Evolutionary conservation across 257 asterid genomes (phyloP), one percentile per base, ranked within the genome.

Genomic region (Anisodus acutangulus): DNA sequence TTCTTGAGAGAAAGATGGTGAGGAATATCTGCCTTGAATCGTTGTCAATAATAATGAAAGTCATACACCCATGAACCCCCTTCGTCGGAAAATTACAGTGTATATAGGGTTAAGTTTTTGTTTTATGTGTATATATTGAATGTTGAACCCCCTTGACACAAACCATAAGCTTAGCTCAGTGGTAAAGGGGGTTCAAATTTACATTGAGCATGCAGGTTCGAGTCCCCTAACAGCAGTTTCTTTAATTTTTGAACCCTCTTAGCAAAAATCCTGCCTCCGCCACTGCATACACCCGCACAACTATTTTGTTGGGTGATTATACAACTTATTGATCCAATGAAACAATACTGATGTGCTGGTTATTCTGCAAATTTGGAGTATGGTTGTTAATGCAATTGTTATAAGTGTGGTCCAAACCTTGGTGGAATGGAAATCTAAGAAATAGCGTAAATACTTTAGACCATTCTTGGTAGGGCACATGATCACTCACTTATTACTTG

Each of bases 361-460:
- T 17, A 69, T 69, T 16, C 78, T 39, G 54, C 31, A 3, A 69
- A 45, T 71, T n/a, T 71, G 58, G 66, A 71, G n/a, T 45, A 71
- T 71, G 37, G 58, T 45, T 9, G 57, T 71, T 71, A n/a, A 71
- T 71, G 79, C 55, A 71, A 45, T 70, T 71, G 79, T 43, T 45
- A 17, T 71, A 45, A 58, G 79, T 70, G 16, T 43, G 37, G 55
- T 41, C 78, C 15, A 43, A 43, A 43, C 57, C 79, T 43, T 70
- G 55, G 15, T 19, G 8, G 51, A 43, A 70, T 41, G 79, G 55
- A 70, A 41, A 2, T 41, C 35, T 41, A 41, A 70, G 57, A 17
- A 70, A 70, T 70, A 70, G 37, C 35, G 4, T 70, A 17, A 70
- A n/a, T 70, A 43, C 79, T 70, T 70, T 22, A 70, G 39, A 45